Conservation (phyloP, 495 filamentous ascomycete genomes). For the Penicillium bovifimosum region DNA sequence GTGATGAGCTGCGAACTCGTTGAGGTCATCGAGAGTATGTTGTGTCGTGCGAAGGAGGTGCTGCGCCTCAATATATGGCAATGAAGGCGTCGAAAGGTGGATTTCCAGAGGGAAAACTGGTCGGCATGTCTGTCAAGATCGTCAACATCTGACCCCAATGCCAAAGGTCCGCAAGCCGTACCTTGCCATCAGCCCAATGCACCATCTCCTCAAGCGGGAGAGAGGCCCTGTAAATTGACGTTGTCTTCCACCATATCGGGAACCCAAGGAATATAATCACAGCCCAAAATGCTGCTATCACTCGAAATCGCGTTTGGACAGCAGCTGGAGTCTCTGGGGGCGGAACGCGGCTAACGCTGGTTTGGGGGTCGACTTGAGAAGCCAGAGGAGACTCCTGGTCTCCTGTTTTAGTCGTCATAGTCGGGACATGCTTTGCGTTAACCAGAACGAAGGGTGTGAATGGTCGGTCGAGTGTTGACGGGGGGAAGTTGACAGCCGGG, state of each 20-base stretch:
- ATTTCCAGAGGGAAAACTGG: conserved; percentile 85
- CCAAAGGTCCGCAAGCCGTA: conserved; percentile 29
- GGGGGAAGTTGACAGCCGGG: conserved; percentile 14
- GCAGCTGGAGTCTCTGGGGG: conserved; percentile 71
- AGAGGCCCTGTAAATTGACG: conserved; percentile 81
- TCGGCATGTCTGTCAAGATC: conserved; percentile 61
- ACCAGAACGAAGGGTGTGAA: conserved; percentile 4
- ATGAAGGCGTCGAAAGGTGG: conserved; percentile 61
- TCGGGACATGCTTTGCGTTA: conserved; percentile 34
- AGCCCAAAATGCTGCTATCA: conserved; percentile 88
- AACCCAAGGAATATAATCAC: conserved; percentile 80
- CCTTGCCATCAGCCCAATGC: conserved; percentile 89
- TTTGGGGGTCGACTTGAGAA: conserved; percentile 12
- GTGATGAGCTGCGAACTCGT: conserved; percentile 89
- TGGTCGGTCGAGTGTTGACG: conserved; percentile 6
- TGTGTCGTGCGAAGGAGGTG: conserved; percentile 79
- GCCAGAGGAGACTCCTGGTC: conserved; percentile 32
- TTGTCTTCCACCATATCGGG: conserved; percentile 97
- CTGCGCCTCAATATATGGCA: conserved; percentile 65
- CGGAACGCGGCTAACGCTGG: conserved; percentile 42
- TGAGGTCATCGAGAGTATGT: conserved; percentile 82
- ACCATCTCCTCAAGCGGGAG: conserved; percentile 84
- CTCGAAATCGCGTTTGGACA: conserved; percentile 58
- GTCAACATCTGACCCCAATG: conserved; percentile 10
- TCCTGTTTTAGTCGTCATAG: conserved; percentile 38